Conservation (phyloP, 1,284 basidiomycete species). For the Pyrrhoderma lamaoense region DNA sequence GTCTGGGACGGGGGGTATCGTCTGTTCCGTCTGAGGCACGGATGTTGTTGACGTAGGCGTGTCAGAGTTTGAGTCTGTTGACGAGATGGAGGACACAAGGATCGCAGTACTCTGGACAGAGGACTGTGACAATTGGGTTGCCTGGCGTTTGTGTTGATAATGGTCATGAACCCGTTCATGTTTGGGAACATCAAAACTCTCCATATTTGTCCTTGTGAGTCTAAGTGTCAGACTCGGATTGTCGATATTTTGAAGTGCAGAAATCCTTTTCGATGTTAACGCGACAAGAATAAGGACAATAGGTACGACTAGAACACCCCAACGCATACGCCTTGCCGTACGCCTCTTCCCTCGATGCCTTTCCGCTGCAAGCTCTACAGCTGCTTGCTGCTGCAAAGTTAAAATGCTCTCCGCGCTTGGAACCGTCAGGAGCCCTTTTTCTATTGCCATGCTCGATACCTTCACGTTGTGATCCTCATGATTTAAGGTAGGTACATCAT, state of each 20-base stretch:
- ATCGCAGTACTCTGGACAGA: not conserved
- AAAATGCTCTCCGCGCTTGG: constrained; percentile 20
- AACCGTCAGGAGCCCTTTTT: not conserved
- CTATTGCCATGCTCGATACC: not conserved
- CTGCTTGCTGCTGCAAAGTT: constrained; percentile 14
- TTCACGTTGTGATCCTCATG: constrained; percentile 6
- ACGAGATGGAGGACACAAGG: not conserved
- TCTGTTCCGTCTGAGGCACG: constrained; percentile 20
- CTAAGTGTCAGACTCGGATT: constrained; percentile 20
- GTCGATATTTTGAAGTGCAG: constrained; percentile 23
- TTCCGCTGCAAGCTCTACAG: constrained; percentile 15
- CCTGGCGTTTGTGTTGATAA: not conserved
- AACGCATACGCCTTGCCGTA: constrained; percentile 36
- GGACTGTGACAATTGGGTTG: not conserved
- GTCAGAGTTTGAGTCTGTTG: not conserved
- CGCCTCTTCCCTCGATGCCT: constrained; percentile 32
- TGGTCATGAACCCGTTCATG: too few relatives aligned
- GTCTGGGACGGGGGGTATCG: constrained; percentile 34
- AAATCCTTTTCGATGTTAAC: constrained; percentile 38
- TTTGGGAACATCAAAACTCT: not conserved
- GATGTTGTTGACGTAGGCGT: constrained; percentile 8
- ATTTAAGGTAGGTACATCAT: not conserved
- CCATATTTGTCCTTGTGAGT: not conserved
- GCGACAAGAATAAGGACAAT: constrained; percentile 46
- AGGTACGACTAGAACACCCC: constrained; percentile 48